These are phyloP conservation scores for Talaromyces sp. DNA, from an alignment of 2,329 filamentous ascomycete genomes.

Conservation along the genomic window DNA sequence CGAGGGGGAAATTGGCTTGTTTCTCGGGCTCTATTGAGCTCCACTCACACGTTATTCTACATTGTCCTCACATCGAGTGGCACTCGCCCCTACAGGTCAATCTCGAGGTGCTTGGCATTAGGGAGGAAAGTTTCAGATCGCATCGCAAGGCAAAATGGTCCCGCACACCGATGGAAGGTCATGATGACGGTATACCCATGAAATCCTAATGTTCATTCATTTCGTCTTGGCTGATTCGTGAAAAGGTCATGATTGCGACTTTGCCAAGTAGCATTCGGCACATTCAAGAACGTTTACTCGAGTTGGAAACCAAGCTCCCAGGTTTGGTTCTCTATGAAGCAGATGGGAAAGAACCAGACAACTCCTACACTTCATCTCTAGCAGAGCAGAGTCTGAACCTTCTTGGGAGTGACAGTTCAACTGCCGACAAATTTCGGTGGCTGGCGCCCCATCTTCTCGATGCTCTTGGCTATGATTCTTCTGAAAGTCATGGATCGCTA, in stretches of 20 bases:
- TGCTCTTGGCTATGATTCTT: background rate
- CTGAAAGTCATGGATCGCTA: background rate
- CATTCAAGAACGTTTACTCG: background rate
- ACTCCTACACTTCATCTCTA: background rate
- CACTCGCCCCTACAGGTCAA: background rate
- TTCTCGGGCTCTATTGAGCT: background rate
- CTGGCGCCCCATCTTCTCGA: background rate
- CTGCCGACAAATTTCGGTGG: background rate
- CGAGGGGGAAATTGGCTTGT: background rate
- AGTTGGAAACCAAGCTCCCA: background rate
- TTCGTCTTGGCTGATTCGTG: background rate
- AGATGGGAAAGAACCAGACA: background rate
- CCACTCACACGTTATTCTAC: background rate
- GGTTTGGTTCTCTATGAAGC: background rate
- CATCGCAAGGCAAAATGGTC: background rate
- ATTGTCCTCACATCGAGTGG: background rate
- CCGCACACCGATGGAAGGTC: background rate
- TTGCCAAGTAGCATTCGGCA: background rate
- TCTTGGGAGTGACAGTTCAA: background rate
- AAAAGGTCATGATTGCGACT: background rate
- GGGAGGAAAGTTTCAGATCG: conserved; percentile 1
- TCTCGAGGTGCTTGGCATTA: background rate
- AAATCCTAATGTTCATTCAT: background rate
- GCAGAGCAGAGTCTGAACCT: background rate
- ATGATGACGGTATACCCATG: background rate